Conservation (phyloP, 805 yeast species). For the Yarrowia porcina region DNA sequence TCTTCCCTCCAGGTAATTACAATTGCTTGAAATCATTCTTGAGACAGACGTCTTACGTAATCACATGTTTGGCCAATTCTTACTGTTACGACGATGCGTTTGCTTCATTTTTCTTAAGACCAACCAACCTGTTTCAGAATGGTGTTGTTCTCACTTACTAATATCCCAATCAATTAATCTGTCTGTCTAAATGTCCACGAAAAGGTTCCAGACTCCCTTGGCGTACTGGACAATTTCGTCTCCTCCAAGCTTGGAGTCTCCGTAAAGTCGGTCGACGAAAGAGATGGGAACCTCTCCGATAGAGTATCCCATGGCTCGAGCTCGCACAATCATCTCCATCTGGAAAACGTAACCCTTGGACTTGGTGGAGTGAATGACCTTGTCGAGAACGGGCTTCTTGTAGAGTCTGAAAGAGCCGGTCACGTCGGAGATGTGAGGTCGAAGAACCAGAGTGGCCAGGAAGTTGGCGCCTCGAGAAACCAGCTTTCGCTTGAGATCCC, state of each 20-base stretch:
- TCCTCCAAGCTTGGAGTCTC: constrained; percentile 76
- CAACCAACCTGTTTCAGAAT: too few species aligned
- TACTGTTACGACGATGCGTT: too few species aligned
- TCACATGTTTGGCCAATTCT: too few species aligned
- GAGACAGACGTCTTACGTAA: too few species aligned
- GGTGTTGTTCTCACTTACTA: too few species aligned
- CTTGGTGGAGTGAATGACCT: constrained; percentile 62
- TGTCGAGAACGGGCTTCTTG: constrained; percentile 63
- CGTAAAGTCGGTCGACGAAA: constrained; percentile 75
- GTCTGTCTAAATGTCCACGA: constrained; percentile 50
- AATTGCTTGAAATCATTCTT: too few species aligned
- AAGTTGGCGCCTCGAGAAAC: constrained; percentile 79
- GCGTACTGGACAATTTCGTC: constrained; percentile 75
- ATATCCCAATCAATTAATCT: background rate
- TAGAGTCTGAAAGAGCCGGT: constrained; percentile 76
- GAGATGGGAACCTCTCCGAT: constrained; percentile 78
- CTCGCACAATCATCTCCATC: constrained; percentile 86
- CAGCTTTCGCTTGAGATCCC: constrained; percentile 77
- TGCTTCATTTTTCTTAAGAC: too few species aligned
- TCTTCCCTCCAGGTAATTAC: too few species aligned
- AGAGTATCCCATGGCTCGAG: constrained; percentile 65
- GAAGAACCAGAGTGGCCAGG: constrained; percentile 64
- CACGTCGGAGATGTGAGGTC: constrained; percentile 70
- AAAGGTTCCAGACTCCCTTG: constrained; percentile 72
- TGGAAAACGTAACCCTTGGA: constrained; percentile 82